Conservation (phyloP, 805 yeast genomes). For the Monosporozyma servazzii region DNA sequence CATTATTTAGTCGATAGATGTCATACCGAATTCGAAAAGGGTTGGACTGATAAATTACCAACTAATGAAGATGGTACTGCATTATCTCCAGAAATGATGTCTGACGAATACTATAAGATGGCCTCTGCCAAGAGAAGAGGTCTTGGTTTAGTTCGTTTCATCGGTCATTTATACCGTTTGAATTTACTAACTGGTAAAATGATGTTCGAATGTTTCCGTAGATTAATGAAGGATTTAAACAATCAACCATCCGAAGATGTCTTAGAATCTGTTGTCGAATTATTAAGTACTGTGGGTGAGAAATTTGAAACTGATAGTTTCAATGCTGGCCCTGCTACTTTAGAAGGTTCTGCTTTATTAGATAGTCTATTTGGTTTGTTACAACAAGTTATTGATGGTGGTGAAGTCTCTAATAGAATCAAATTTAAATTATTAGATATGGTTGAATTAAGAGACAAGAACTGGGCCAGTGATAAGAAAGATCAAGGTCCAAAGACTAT, state of each 20-base stretch:
- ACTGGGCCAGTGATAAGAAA: conserved; percentile 55
- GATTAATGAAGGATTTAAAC: conserved; percentile 43
- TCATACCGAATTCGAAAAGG: conserved; percentile 89
- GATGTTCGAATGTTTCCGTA: conserved; percentile 62
- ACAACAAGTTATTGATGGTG: conserved; percentile 42
- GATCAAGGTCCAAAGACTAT: conserved; percentile 92
- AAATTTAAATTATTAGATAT: conserved; percentile 84
- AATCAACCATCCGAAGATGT: conserved; percentile 75
- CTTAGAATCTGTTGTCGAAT: conserved; percentile 79
- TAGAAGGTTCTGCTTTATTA: conserved; percentile 41
- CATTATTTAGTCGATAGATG: conserved; percentile 75
- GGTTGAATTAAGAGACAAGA: conserved; percentile 59
- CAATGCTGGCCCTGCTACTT: conserved; percentile 24
- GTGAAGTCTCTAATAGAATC: conserved; percentile 63
- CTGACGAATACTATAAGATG: conserved; percentile 83
- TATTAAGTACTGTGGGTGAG: conserved; percentile 77
- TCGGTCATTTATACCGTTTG: conserved; percentile 84
- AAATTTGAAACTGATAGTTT: conserved; percentile 43
- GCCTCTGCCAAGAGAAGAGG: conserved; percentile 97
- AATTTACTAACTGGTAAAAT: conserved; percentile 67
- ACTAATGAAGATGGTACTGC: conserved; percentile 75
- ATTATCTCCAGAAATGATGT: conserved; percentile 75
- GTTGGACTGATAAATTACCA: conserved; percentile 83
- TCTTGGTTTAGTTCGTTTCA: conserved; percentile 87
- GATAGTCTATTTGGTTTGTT: conserved; percentile 51